Evolutionary conservation across 2,329 filamentous ascomycete genomes (phyloP), one percentile per base, ranked within the genome.

Genomic region (Aspergillus flavus): DNA sequence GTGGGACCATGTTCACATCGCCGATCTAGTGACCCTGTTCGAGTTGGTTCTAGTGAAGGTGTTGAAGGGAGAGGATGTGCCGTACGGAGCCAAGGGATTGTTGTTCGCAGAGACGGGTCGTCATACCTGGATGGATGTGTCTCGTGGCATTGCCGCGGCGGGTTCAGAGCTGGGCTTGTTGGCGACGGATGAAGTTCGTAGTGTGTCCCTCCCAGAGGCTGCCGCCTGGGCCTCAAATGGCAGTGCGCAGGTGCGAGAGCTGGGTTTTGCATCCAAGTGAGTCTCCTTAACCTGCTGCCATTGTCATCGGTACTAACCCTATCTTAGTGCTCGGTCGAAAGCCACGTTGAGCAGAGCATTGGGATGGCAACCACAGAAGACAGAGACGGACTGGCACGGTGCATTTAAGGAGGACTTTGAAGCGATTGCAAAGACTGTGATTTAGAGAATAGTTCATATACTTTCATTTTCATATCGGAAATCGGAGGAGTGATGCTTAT

Each of bases 1-100:
- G 2, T 82, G 78, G 75, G 80, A 81, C 48, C 75, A 82, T 61
- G 79, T 84, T 4, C 82, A 84, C 54, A 73, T 85, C 4, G 69
- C 70, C 3, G 82, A 85, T 64, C 72, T 84, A 7, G 77, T 76
- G 0, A 68, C 71, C 0, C 65, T 85, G 1, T 85, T 81, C 66
- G 74, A 76, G 50, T 48, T 83, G 0, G 21, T 48, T 11, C 64
- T 83, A 0, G 43, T 61, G 10, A 73, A 73, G 11, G 70, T 62
- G 12, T 36, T 64, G 41, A 28, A 28, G 5, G 21, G 19, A 10
- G 23, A 57, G 6, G 79, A 81, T 76, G 0, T 79, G 81, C 56
- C 56, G 6, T 34, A 11, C 1, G 54, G 53, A 2, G 21, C 32
- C 4, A 34, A 46, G n/a, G 64, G 54, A 3, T 46, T 55, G n/a